Base-by-base conservation (phyloP, 768 basidiomycete genomes). In the Tricholoma sp. region DNA sequence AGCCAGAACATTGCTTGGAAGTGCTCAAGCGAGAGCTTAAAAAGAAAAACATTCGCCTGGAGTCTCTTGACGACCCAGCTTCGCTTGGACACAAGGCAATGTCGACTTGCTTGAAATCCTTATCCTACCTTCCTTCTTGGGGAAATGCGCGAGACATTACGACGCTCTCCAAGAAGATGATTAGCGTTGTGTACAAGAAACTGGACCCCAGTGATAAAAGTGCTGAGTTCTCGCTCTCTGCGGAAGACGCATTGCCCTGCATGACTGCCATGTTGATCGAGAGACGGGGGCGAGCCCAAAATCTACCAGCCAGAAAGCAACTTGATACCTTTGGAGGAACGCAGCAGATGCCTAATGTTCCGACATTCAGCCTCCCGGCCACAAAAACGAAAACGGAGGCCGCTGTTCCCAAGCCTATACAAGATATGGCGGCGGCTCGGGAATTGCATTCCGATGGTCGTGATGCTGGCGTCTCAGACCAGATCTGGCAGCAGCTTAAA, bases 101-200 rank as follows among this genome's bases (percentile, higher is more conserved):
- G 72, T 64, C 69, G n/a, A 60, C 57, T 0, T 22, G 78, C 9
- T 61, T 86, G 55, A 56, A 66, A 6, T 57, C 75, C 12, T 71
- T 86, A 59, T 72, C 80, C 7, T 39, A 57, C 9, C 68, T 86
- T 0, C 71, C 74, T 4, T 79, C 79, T 1, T 88, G 87, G 87
- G 87, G 85, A 12, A 88, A 88, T 50, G 87, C 85, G 2, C 77
- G 85, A 6, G 86, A 88, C 59, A 75, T 87, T 65, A 72, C 79
- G 52, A 80, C 79, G 0, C 69, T 86, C 4, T 68, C 81, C 0
- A 81, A 79, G 63, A 67, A 74, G 45, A 76, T 88, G 71, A 12
- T 22, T 46, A 49, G 16, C 16, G 29, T n/a, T 8, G 47, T 49
- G 14, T 49, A 49, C 27, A 49, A 49, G 47, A 49, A 29, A 29